phyloP scores from a whole-genome alignment of 805 yeast species.

The Wickerhamomyces subpelliculosus region DNA sequence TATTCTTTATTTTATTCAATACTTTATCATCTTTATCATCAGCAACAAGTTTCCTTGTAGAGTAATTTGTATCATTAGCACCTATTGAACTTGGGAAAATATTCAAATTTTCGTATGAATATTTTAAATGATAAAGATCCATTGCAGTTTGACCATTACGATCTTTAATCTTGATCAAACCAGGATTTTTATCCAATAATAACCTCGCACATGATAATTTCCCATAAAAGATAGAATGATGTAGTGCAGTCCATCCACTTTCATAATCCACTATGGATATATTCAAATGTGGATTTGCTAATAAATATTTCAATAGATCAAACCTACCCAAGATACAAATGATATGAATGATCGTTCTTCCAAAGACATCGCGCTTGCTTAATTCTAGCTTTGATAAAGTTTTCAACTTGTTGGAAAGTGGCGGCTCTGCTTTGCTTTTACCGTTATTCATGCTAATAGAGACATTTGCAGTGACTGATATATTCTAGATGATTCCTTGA shows the following conservation, averaged over 20 bases:
- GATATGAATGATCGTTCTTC: slow-evolving; percentile 57
- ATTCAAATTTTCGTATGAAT: slow-evolving; percentile 35
- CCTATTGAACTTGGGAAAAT: slow-evolving; percentile 37
- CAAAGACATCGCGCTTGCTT: slow-evolving; percentile 57
- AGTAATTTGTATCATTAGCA: slow-evolving; percentile 15
- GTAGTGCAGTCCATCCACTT: slow-evolving; percentile 78
- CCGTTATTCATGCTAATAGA: not conserved
- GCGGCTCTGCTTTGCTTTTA: slow-evolving; percentile 2
- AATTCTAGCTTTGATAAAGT: slow-evolving; percentile 32
- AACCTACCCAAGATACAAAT: slow-evolving; percentile 43
- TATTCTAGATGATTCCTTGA: not conserved
- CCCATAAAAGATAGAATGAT: slow-evolving; percentile 56
- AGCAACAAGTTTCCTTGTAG: slow-evolving; percentile 10
- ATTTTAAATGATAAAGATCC: slow-evolving; percentile 38
- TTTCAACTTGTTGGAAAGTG: slow-evolving; percentile 11
- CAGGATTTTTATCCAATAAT: slow-evolving; percentile 27
- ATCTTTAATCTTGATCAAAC: slow-evolving; percentile 52
- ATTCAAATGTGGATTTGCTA: slow-evolving; percentile 41
- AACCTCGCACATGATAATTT: slow-evolving; percentile 47
- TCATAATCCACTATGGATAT: slow-evolving; percentile 52
- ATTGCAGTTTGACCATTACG: slow-evolving; percentile 67
- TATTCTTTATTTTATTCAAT: too few relatives aligned
- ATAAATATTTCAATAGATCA: slow-evolving; percentile 37
- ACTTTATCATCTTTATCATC: slow-evolving; percentile 2
- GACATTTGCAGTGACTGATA: not conserved